Evolutionary conservation across 2,329 filamentous ascomycete genomes (phyloP).

Genomic region (Sporothrix curviconia): DNA sequence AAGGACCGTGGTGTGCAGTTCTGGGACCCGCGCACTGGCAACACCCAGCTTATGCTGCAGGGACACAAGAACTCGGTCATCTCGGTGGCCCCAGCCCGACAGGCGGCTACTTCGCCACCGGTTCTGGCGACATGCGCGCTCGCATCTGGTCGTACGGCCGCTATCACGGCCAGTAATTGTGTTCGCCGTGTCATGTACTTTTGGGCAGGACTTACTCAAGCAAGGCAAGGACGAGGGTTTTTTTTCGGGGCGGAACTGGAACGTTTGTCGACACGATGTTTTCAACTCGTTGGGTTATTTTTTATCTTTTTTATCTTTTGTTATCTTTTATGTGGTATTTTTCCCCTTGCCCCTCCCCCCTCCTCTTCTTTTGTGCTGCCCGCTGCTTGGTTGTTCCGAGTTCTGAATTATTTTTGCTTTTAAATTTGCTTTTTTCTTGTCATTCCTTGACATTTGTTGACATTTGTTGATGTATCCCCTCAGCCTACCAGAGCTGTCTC

Average conservation of each 20-base stretch:
- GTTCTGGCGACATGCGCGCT: constrained; percentile 94
- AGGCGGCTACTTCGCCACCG: constrained; percentile 86
- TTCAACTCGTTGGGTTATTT: neutral
- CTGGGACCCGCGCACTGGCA: constrained; percentile 91
- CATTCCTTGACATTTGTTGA: neutral
- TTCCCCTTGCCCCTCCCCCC: neutral
- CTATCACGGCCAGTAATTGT: constrained; percentile 16
- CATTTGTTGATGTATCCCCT: neutral
- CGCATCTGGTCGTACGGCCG: constrained; percentile 86
- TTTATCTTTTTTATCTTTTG: neutral
- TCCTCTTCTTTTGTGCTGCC: neutral
- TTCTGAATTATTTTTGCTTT: neutral
- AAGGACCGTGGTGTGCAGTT: constrained; percentile 98
- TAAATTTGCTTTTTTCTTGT: neutral
- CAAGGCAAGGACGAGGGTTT: neutral
- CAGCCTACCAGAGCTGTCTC: neutral
- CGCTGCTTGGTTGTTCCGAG: neutral
- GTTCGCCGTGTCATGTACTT: neutral
- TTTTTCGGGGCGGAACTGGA: neutral
- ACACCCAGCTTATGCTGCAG: constrained; percentile 95
- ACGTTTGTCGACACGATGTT: neutral
- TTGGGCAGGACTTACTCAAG: too few relatives aligned
- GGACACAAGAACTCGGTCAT: constrained; percentile 99
- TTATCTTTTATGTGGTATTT: constrained; percentile 9
- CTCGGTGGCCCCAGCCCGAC: constrained; percentile 91